Base-by-base conservation (phyloP, 2,329 filamentous ascomycete genomes). In the Penicillium carneum region DNA sequence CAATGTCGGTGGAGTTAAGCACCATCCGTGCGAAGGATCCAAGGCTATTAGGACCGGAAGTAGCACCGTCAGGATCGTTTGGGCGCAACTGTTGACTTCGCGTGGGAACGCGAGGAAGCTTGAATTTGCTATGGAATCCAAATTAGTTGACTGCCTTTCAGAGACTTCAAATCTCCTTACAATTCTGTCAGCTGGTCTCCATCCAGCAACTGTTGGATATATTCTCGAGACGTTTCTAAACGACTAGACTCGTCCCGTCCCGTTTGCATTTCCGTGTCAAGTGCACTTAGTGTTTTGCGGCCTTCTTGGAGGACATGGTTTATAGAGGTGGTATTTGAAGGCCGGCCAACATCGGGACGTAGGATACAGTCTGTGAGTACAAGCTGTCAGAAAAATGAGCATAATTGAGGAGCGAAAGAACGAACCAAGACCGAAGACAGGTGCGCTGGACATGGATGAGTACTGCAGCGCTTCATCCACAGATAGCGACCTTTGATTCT, bases 141-240 rank as follows among this genome's bases (percentile, higher is more conserved):
- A 51, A 34, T 53, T 52, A 59, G 57, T 52, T 49, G 26, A 57
- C 49, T 23, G 12, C 12, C 20, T 20, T n/a, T 38, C n/a, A 8
- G 23, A 31, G 31, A 26, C 5, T 26, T 39, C 14, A n/a, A 5
- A 31, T 16, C 45, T 41, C 23, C 76, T 72, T 70, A 81, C 79
- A 79, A 80, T 70, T 80, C 75, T 6, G 79, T 79, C 65, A 79
- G 81, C 63, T 88, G 88, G n/a, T 88, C 85, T 1, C 88, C 85
- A 71, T 88, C 87, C 58, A 97, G 77, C 42, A 96, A 84, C 64
- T 88, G 87, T 59, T 91, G 86, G 33, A 97, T 82, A 74, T 94
- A 88, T 69, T 90, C 85, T 47, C 93, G 83, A 11, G 88, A 89
- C 68, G 89, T 87, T 68, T 91, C 88, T 48, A 93, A 81, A 65